phyloP scores from a whole-genome alignment of 1,284 basidiomycete species.

The Apiotrichum sp. region DNA sequence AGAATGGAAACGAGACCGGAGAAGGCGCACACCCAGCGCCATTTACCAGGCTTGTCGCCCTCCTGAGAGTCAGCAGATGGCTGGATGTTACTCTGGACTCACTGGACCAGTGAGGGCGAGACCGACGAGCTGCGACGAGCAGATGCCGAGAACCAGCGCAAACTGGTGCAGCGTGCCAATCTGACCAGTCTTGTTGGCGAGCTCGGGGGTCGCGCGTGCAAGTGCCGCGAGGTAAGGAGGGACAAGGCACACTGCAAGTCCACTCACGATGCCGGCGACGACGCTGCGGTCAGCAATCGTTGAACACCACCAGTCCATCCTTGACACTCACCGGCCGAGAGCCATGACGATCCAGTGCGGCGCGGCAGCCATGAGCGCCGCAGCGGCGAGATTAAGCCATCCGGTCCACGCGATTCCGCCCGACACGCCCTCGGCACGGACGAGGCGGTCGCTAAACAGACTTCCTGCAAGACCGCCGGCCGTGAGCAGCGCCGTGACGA shows the following conservation, averaged over 20 bases:
- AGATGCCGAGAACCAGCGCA: conserved; percentile 75
- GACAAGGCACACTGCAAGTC: conserved; percentile 76
- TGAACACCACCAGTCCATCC: no score
- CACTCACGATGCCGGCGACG: conserved; percentile 70
- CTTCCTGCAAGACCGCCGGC: conserved; percentile 80
- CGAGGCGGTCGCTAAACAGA: conserved; percentile 61
- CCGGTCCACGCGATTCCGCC: conserved; percentile 52
- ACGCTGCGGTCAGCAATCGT: conserved; percentile 51
- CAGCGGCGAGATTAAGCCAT: conserved; percentile 56
- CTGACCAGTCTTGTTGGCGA: conserved; percentile 23
- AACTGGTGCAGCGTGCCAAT: conserved; percentile 81
- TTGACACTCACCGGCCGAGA: conserved; percentile 10
- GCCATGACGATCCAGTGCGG: conserved; percentile 55
- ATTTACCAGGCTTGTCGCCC: conserved; percentile 47
- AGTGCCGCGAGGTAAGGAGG: conserved; percentile 81
- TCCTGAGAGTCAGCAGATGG: conserved; percentile 15
- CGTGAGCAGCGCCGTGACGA: conserved; percentile 77
- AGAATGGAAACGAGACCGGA: conserved; percentile 57
- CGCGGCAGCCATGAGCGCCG: conserved; percentile 60
- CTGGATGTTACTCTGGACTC: conserved; percentile 32
- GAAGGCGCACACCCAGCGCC: conserved; percentile 67
- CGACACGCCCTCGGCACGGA: conserved; percentile 58
- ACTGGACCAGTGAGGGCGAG: conserved; percentile 38
- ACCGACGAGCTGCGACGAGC: conserved; percentile 60
- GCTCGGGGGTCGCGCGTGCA: conserved; percentile 53